phyloP scores from a whole-genome alignment of 2,329 filamentous ascomycete species.

The Akanthomyces lecanii region DNA sequence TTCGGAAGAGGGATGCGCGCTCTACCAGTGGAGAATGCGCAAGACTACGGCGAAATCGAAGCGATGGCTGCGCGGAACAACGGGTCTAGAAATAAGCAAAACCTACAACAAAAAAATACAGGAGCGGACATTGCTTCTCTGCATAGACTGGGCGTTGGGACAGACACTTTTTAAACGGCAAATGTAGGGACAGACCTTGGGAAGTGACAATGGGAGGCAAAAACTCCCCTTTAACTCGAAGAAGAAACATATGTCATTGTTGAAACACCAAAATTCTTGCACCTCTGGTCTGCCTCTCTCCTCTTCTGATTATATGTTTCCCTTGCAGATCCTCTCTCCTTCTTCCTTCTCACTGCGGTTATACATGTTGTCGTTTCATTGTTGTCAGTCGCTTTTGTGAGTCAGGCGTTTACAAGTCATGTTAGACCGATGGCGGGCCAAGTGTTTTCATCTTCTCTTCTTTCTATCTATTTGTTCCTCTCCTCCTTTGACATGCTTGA shows the following conservation, averaged over 20 bases:
- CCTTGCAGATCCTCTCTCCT: not conserved
- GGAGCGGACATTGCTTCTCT: conserved; percentile 12
- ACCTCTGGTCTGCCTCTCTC: not conserved
- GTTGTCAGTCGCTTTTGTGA: not conserved
- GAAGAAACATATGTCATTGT: not conserved
- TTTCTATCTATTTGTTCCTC: not conserved
- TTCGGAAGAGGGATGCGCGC: no score
- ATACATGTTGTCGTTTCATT: not conserved
- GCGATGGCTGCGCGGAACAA: not conserved
- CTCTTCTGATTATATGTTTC: not conserved
- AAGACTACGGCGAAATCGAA: no score
- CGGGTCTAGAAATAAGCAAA: not conserved
- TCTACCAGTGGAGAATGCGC: no score
- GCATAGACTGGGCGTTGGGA: conserved; percentile 16
- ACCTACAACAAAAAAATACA: not conserved
- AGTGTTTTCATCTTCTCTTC: not conserved
- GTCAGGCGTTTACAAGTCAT: not conserved
- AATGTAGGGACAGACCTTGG: not conserved
- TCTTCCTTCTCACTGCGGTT: not conserved
- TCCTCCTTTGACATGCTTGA: not conserved
- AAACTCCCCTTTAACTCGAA: not conserved
- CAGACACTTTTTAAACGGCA: conserved; percentile 1
- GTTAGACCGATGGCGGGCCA: conserved; percentile 2
- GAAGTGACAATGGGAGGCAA: not conserved
- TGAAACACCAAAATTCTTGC: not conserved